Evolutionary conservation across 805 yeast genomes (phyloP).

Genomic region (Lachancea dasiensis): DNA sequence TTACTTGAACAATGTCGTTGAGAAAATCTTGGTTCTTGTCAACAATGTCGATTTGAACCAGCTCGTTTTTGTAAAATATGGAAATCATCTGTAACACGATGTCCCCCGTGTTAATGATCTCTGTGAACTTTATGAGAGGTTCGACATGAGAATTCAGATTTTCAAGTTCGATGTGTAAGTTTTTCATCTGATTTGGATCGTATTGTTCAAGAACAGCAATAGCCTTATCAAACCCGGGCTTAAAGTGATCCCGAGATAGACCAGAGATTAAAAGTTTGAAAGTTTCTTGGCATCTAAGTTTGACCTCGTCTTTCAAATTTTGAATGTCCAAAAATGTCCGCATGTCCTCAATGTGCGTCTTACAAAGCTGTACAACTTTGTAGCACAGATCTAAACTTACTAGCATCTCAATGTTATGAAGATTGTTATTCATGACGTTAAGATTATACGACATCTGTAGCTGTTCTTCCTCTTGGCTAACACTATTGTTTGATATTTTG

Average conservation of each 20-base stretch:
- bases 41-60: constrained; percentile 48
- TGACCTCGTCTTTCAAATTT: constrained; percentile 29
- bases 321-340: constrained; percentile 37
- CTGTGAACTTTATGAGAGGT: constrained; percentile 82
- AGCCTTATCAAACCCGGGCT: constrained; percentile 80
- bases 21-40: constrained; percentile 71
- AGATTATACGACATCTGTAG: constrained; percentile 71
- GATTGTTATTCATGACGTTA: constrained; percentile 66
- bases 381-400: constrained; percentile 79
- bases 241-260: constrained; percentile 69
- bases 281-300: constrained; percentile 44
- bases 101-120: constrained; percentile 88
- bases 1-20: constrained; percentile 68
- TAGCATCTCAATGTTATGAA: constrained; percentile 68
- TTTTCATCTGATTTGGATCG: constrained; percentile 46
- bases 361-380: constrained; percentile 62
- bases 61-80: constrained; percentile 83
- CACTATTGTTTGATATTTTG: constrained; percentile 32
- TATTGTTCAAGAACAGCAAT: constrained; percentile 62
- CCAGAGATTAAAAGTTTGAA: constrained; percentile 60
- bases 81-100: constrained; percentile 87
- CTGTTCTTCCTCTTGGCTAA: constrained; percentile 27
- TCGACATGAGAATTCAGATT: constrained; percentile 45
- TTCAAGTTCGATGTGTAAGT: constrained; percentile 31
- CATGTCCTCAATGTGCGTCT: constrained; percentile 55